Evolutionary conservation across 2,329 filamentous ascomycete genomes (phyloP), one percentile per base, ranked within the genome.

Genomic region (Thielaviopsis populi): DNA sequence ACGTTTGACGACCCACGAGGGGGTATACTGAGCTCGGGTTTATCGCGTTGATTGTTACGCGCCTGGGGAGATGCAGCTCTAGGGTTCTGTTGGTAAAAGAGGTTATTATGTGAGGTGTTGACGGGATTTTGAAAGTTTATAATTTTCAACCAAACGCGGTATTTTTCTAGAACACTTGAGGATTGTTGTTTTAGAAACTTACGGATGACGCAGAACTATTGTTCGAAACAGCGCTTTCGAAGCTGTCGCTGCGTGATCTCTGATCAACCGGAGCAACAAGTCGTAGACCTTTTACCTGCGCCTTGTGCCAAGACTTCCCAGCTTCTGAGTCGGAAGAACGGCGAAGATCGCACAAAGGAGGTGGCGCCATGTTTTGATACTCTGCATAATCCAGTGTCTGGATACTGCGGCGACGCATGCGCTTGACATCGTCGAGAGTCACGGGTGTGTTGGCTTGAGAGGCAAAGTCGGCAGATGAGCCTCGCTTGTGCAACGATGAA

Each of bases 321-420:
- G 56, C 63, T 33, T 68, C 65, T 46, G 71, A 72, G 64, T 70
- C 63, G 6, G 54, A 54, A 24, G 46, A 58, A 43, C 64, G 61
- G 22, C 64, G 64, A 43, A 66, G 59, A 8, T 66, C 64, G 40
- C 37, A 59, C 22, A 66, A 33, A 24, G 64, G 30, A 24, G 54
- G 64, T 10, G 64, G 64, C 5, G 54, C 42, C 60, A 65, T 65
- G 15, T 63, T 74, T 63, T 73, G 71, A 68, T 75, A 75, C 66
- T 78, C 75, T 69, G 75, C 68, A 70, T 75, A 74, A 73, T 83
- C 79, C 66, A 81, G 74, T 19, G 83, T 86, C 68, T 89, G 89
- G 76, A 95, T 82, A 74, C 91, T 96, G 68, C 91, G 84, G 71
- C 91, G 84, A 69, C 91, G 82, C 74, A 91, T 87, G 71, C 89